phyloP scores from a whole-genome alignment of 2,329 filamentous ascomycete species.

The Seiridium cupressi region DNA sequence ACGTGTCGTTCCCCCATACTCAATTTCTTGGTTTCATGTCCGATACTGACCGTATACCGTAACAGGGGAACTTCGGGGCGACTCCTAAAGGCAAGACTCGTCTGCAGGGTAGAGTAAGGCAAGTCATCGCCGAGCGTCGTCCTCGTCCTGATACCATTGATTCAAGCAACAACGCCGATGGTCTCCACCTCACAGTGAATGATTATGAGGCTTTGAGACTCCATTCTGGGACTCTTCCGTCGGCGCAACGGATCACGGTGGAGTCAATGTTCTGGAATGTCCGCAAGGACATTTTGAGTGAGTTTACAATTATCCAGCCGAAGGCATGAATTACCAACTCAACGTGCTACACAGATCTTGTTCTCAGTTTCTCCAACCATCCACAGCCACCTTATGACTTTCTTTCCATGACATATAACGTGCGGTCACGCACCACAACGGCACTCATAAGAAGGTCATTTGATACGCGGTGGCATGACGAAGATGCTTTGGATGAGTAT shows the following conservation, averaged over 20 bases:
- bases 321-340: conserved; percentile 10
- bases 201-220: conserved; percentile 24
- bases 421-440: conserved; percentile 35
- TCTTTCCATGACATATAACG: conserved; percentile 43
- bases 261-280: conserved; percentile 28
- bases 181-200: conserved; percentile 21
- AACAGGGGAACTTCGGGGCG: conserved; percentile 24
- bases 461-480: conserved; percentile 36
- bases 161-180: conserved; percentile 16
- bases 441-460: conserved; percentile 42
- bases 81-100: conserved; percentile 19
- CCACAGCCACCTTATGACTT: conserved; percentile 45
- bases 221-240: conserved; percentile 24
- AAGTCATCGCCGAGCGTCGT: conserved; percentile 25
- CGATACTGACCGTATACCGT: neutral
- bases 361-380: conserved; percentile 42
- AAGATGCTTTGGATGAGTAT: conserved; percentile 44
- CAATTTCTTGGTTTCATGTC: neutral
- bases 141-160: conserved; percentile 12
- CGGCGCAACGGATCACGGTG: conserved; percentile 23
- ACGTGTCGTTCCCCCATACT: neutral
- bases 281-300: conserved; percentile 24
- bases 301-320: conserved; percentile 9
- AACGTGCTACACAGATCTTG: conserved; percentile 29
- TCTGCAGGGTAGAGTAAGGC: conserved; percentile 23